Conservation (phyloP, 805 yeast species). For the Pichia kluyveri region DNA sequence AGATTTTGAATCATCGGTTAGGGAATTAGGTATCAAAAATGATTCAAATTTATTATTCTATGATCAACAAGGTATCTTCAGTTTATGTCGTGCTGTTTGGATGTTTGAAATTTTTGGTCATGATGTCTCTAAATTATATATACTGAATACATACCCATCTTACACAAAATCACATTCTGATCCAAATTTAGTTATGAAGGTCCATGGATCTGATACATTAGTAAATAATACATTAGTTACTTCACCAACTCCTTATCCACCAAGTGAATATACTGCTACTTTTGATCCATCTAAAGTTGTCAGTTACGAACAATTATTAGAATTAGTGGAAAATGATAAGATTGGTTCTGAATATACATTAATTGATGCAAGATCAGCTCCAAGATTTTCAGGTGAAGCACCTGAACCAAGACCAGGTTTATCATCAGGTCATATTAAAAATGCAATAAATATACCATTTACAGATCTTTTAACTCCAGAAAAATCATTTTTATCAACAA, state of each 20-base stretch:
- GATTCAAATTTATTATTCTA: slow-evolving; percentile 67
- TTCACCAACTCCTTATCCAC: slow-evolving; percentile 16
- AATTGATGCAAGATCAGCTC: slow-evolving; percentile 75
- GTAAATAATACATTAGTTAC: slow-evolving; percentile 13
- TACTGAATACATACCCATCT: slow-evolving; percentile 59
- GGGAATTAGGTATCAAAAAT: slow-evolving; percentile 44
- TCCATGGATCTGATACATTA: slow-evolving; percentile 17
- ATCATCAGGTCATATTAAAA: slow-evolving; percentile 84
- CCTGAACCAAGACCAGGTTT: slow-evolving; percentile 89
- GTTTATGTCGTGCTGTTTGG: slow-evolving; percentile 92
- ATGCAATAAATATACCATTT: slow-evolving; percentile 72
- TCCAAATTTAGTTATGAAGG: slow-evolving; percentile 17
- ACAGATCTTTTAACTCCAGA: slow-evolving; percentile 43
- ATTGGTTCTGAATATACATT: slow-evolving; percentile 40
- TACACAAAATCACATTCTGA: slow-evolving; percentile 18
- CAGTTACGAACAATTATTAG: slow-evolving; percentile 55
- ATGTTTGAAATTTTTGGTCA: slow-evolving; percentile 77
- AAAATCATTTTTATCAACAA: slow-evolving; percentile 38
- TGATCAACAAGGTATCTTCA: slow-evolving; percentile 77
- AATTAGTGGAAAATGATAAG: slow-evolving; percentile 42
- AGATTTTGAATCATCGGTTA: slow-evolving; percentile 45
- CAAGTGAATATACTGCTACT: slow-evolving; percentile 27
- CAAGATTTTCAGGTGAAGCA: slow-evolving; percentile 66
- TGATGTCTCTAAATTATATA: slow-evolving; percentile 36
- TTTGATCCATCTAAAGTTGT: slow-evolving; percentile 45